A percentile compares a stretch with the other conserved stretches of the same genome.
phyloP scores from a whole-genome alignment of 208 protist genomes.

The Leishmania amazonensis region DNA sequence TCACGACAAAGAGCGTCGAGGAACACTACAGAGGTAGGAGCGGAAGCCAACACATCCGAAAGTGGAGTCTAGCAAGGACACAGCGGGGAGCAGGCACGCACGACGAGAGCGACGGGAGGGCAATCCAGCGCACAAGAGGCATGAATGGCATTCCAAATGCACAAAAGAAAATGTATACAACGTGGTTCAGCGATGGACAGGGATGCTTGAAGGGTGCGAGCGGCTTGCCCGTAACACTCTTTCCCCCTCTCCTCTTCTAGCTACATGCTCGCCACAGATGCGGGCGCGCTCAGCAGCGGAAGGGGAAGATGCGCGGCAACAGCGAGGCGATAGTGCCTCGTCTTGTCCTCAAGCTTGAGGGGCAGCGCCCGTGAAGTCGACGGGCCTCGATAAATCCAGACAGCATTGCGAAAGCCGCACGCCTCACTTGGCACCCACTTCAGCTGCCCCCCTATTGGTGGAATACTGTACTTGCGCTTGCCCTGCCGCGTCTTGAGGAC shows the following conservation, averaged over 20 bases:
- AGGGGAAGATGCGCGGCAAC: not conserved
- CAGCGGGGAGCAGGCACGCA: not conserved
- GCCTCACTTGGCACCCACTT: not conserved
- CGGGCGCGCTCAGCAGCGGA: not conserved
- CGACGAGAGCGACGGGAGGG: not conserved
- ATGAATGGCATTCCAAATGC: not conserved
- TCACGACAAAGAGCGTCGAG: not conserved
- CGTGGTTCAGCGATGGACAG: not conserved
- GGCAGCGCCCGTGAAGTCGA: conserved; percentile 34
- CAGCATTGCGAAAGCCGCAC: not conserved
- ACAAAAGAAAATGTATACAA: not conserved
- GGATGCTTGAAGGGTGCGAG: not conserved
- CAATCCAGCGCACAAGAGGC: not conserved
- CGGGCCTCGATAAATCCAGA: conserved; percentile 32
- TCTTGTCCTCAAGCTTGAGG: conserved; percentile 4
- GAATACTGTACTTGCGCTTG: conserved; percentile 15
- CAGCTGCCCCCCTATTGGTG: not conserved
- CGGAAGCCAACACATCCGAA: not conserved
- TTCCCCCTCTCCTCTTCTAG: not conserved
- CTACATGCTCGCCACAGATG: not conserved
- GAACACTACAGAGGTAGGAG: not conserved
- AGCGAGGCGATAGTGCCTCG: not conserved
- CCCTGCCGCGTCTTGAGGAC: conserved; percentile 3
- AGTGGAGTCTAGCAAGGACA: not conserved
- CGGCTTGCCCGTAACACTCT: not conserved